Evolutionary conservation across 306 rosid species (phyloP), one percentile per base, ranked within the genome.

Genomic region (Glycine soja): DNA sequence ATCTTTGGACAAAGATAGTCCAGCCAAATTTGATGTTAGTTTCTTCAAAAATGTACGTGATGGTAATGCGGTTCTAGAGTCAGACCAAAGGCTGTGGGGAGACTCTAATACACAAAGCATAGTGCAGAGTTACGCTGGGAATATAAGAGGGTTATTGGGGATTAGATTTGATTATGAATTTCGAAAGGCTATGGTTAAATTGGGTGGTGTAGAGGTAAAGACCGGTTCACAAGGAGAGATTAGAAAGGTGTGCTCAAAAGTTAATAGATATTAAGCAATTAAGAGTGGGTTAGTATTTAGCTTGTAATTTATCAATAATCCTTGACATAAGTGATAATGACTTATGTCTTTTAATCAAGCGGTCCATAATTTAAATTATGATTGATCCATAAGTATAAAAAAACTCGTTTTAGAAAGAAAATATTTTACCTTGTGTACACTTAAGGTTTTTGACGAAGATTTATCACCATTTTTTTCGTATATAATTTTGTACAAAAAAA

Each of bases 51-150:
- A 92, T 53, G 79, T 87, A 38, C 83, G 87, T 5, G 86, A 92
- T 45, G 93, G 94, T 0, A 92, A 87, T 36, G 93, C 71, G 4
- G 77, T 92, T 69, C 68, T 90, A 50, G 94, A 92, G 87, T 92
- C 94, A 2, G 94, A 90, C n/a, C 94, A 89, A 76, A 83, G 91
- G 82, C 85, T 92, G 2, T 89, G 90, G 90, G 90, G 78, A 42
- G 88, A 89, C 13, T 19, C 82, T 24, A 57, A 76, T 3, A 87
- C 90, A 0, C 62, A 67, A n/a, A 81, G 51, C 54, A 50, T 87
- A 18, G 90, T 92, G 68, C 83, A 90, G 46, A 85, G 64, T 3
- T 92, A 90, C 69, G 97, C 89, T 0, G 91, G 97, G 4, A 89
- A 0, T 38, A 40, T 89, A 12, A 83, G 88, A 65, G 94, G 91